Conservation (phyloP, 108 stramenopile species). For the Cyclotella cryptica region DNA sequence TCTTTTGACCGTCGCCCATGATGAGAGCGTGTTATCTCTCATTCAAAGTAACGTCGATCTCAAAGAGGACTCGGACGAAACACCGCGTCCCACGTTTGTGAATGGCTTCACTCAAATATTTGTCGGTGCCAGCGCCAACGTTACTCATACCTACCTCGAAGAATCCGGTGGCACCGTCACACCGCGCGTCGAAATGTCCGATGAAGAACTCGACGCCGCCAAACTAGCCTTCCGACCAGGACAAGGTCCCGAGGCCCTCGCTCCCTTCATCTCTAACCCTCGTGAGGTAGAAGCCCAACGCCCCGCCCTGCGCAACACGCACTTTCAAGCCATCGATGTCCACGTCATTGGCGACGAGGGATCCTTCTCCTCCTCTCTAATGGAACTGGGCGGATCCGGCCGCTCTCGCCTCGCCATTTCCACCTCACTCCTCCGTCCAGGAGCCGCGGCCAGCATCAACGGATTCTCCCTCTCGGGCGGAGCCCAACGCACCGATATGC, state of each 20-base stretch:
- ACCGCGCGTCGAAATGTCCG: conserved; percentile 63
- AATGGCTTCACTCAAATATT: conserved; percentile 90
- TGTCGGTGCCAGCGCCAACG: conserved; percentile 74
- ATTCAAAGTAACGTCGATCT: conserved; percentile 85
- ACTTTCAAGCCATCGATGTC: conserved; percentile 85
- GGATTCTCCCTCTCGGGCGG: conserved; percentile 86
- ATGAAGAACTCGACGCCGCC: conserved; percentile 52
- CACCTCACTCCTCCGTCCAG: conserved; percentile 71
- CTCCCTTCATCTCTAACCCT: conserved; percentile 34
- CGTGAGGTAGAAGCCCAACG: conserved; percentile 73
- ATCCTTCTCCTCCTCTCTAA: conserved; percentile 63
- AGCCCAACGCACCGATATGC: conserved; percentile 84
- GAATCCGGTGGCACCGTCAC: conserved; percentile 84
- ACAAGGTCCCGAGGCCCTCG: background rate
- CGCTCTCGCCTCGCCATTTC: conserved; percentile 73
- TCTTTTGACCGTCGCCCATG: conserved; percentile 69
- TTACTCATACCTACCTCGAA: conserved; percentile 86
- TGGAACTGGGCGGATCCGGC: conserved; percentile 87
- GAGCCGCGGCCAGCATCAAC: conserved; percentile 67
- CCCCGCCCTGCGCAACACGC: conserved; percentile 75
- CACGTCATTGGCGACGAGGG: conserved; percentile 78
- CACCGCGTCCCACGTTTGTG: conserved; percentile 68
- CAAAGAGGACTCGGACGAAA: conserved; percentile 45
- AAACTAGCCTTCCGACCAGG: background rate
- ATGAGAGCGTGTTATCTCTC: conserved; percentile 62